Evolutionary conservation across 2,329 filamentous ascomycete species (phyloP).

Genomic region (Trichoderma harzianum): DNA sequence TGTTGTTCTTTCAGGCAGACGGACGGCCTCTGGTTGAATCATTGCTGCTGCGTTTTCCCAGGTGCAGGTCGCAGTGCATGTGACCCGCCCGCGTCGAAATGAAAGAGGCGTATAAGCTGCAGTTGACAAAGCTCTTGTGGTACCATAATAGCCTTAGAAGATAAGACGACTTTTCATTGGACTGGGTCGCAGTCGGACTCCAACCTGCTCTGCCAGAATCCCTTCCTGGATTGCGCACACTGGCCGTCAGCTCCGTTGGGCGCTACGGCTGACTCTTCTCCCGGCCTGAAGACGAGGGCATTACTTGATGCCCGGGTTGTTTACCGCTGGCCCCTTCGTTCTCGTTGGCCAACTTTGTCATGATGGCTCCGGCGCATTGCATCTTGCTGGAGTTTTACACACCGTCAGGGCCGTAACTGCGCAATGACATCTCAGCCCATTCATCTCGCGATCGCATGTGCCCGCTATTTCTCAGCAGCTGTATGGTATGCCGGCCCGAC

Average conservation of each 20-base stretch:
- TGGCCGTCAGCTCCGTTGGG: slow-evolving; percentile 6
- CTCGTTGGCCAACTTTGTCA: neutral
- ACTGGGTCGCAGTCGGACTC: neutral
- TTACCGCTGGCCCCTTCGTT: neutral
- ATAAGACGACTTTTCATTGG: slow-evolving; percentile 5
- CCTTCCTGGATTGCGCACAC: neutral
- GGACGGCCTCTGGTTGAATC: neutral
- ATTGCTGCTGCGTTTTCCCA: neutral
- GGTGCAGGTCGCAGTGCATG: neutral
- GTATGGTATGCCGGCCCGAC: slow-evolving; percentile 19
- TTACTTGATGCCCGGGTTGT: neutral
- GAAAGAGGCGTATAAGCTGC: slow-evolving; percentile 10
- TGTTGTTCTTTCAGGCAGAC: neutral
- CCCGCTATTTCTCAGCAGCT: neutral
- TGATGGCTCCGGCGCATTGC: neutral
- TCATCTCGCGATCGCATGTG: neutral
- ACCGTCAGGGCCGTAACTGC: neutral
- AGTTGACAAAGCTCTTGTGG: slow-evolving; percentile 9
- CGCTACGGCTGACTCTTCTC: neutral
- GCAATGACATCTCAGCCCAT: neutral
- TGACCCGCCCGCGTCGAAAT: slow-evolving; percentile 12
- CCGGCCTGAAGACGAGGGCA: neutral
- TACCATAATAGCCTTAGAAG: slow-evolving; percentile 9
- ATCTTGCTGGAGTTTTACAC: neutral
- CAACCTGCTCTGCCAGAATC: slow-evolving; percentile 1